Conservation (phyloP, 257 asterid species). For the Ophiorrhiza pumila region DNA sequence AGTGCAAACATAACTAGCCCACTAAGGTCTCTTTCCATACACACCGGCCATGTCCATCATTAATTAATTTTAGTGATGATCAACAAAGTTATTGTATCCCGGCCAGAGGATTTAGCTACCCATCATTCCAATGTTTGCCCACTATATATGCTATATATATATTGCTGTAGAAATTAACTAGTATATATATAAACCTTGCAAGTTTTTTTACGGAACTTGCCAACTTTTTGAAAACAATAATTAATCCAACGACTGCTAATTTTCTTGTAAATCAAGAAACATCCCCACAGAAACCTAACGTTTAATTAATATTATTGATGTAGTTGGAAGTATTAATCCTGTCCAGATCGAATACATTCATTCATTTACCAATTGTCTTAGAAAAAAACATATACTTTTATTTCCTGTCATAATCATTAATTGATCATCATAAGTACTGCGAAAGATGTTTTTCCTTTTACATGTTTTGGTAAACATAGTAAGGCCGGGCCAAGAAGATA, state of each 20-base stretch:
- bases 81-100: too few species aligned
- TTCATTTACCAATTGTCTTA: background rate
- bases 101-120: too few species aligned
- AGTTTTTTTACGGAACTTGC: constrained; percentile 1
- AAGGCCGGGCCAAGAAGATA: too few species aligned
- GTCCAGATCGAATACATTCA: too few species aligned
- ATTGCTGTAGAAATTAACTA: background rate
- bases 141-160: background rate
- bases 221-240: background rate
- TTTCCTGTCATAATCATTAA: constrained; percentile 9
- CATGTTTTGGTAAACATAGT: background rate
- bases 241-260: background rate
- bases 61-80: too few species aligned
- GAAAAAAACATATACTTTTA: background rate
- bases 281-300: constrained; percentile 4
- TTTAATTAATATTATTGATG: background rate
- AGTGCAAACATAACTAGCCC: constrained; percentile 5
- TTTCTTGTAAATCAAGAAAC: constrained; percentile 14
- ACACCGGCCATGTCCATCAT: background rate
- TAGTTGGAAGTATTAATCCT: background rate
- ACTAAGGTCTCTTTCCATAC: background rate
- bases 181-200: background rate
- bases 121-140: background rate
- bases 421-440: background rate
- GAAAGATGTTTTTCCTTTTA: background rate